Base-by-base conservation (phyloP, 2,329 filamentous ascomycete genomes). In the Scolecobasidium constrictum region DNA sequence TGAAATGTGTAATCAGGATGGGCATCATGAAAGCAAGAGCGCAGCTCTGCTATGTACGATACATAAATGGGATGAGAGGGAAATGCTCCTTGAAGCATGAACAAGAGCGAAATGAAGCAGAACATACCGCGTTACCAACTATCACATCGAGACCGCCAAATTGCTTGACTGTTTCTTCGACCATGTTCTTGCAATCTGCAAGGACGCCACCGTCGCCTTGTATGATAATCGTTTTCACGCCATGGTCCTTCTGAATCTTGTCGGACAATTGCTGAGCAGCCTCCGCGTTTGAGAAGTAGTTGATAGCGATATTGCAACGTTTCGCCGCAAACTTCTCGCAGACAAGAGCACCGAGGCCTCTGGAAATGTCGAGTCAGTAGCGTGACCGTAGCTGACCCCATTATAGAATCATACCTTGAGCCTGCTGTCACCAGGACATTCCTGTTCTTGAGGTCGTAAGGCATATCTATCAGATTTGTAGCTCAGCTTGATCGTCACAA, bases 131-230 rank as follows among this genome's bases (percentile, higher is more conserved):
- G 58, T 92, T 92, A 2, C 81, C 83, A 52, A 90, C 75, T 36
- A 92, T 67, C 33, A 86, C 71, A 61, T 92, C 84, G n/a, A 92
- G 59, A 1, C 79, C 76, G 4, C 80, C 82, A 48, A 86, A 68
- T n/a, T 60, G 61, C 19, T 69, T 61, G 38, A 79, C 67, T 1
- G 76, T 72, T 35, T 79, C 69, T 15, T 71, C 60, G 1, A 88
- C 74, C 1, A 80, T 68, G 1, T 66, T 64, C 38, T 66, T 59
- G 48, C 83, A 75, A 19, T 83, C 81, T 2, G 63, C 58, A 23
- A 74, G 69, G 4, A 67, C 64, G 13, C 73, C 76, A 35, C 83
- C 69, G 57, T 90, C 83, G 35, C 78, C 84, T 55, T 78, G 70
- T 49, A 88, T 61, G 5, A 73, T 61, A 16, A 71, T 53, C 38